phyloP scores from a whole-genome alignment of 345 rosid genomes.

The Isatis tinctoria region DNA sequence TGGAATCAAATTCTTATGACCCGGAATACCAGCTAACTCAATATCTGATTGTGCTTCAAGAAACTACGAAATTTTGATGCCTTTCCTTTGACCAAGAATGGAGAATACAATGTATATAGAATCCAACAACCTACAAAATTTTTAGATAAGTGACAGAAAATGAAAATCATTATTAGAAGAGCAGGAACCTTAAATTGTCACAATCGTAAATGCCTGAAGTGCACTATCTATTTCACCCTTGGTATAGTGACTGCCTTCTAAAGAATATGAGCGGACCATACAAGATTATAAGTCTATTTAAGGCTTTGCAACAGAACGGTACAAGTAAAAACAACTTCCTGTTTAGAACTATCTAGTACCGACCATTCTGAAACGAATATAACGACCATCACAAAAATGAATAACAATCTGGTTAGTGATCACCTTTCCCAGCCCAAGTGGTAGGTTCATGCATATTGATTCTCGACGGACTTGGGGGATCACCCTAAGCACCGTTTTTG shows the following conservation, averaged over 20 bases:
- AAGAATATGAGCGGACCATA: too few relatives aligned
- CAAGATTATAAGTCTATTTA: not conserved
- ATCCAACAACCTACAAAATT: too few relatives aligned
- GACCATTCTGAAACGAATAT: not conserved
- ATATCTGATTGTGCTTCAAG: not conserved
- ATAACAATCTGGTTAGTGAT: not conserved
- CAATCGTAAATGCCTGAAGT: conserved; percentile 81
- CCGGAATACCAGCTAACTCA: conserved; percentile 2
- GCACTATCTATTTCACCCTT: conserved; percentile 95
- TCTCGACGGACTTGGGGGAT: too few relatives aligned
- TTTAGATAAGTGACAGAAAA: too few relatives aligned
- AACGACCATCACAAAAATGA: not conserved
- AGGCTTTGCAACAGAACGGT: not conserved
- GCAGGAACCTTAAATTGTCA: conserved; percentile 80
- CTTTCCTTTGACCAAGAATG: not conserved
- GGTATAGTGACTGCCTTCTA: too few relatives aligned
- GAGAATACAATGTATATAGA: too few relatives aligned
- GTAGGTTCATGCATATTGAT: conserved; percentile 98
- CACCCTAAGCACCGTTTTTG: too few relatives aligned
- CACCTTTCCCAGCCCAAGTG: conserved; percentile 99
- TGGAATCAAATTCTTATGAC: not conserved
- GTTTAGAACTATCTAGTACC: not conserved
- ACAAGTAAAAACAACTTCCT: not conserved
- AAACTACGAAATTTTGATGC: not conserved
- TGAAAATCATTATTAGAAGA: conserved; percentile 35